These are phyloP conservation scores for Phytophthora niederhauseri DNA, from an alignment of 352 stramenopile genomes.

Conservation along the genomic window DNA sequence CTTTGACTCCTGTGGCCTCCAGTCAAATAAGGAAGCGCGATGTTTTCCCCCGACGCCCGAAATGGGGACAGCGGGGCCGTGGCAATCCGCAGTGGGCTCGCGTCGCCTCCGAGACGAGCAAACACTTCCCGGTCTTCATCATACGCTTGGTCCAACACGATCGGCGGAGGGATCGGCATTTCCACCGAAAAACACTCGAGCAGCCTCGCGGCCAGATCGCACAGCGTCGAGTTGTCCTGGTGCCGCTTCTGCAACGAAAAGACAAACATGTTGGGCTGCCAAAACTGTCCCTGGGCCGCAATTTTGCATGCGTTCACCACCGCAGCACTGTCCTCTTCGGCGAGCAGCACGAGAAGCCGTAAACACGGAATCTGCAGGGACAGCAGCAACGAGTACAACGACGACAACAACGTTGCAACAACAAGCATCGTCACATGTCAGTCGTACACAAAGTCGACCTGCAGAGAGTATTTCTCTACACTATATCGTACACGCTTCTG, in stretches of 20 bases:
- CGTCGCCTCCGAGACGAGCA: slow-evolving; percentile 1
- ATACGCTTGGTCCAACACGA: slow-evolving; percentile 43
- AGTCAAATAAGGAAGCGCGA: slow-evolving; percentile 46
- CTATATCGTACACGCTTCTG: slow-evolving; percentile 55
- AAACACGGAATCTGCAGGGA: slow-evolving; percentile 56
- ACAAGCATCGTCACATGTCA: slow-evolving; percentile 8
- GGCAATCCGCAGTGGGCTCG: slow-evolving; percentile 5
- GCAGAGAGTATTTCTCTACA: slow-evolving; percentile 1
- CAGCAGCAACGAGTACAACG: not conserved
- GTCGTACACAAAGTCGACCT: not conserved
- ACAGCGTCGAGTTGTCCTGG: slow-evolving; percentile 50
- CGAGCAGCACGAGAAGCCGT: slow-evolving; percentile 59
- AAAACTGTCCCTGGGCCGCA: slow-evolving; percentile 68
- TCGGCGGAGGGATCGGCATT: slow-evolving; percentile 64
- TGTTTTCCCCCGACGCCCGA: slow-evolving; percentile 10
- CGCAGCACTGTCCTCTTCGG: slow-evolving; percentile 51
- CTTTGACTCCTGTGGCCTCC: slow-evolving; percentile 20
- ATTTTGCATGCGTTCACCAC: slow-evolving; percentile 64
- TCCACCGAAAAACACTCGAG: slow-evolving; percentile 48
- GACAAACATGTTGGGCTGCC: slow-evolving; percentile 85
- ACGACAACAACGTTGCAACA: slow-evolving; percentile 7
- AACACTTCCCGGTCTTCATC: not conserved
- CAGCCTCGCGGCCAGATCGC: slow-evolving; percentile 46
- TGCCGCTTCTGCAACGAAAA: slow-evolving; percentile 78
- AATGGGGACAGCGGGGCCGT: slow-evolving; percentile 10